phyloP scores from a whole-genome alignment of 352 stramenopile genomes.

The Pythium graminicola region DNA sequence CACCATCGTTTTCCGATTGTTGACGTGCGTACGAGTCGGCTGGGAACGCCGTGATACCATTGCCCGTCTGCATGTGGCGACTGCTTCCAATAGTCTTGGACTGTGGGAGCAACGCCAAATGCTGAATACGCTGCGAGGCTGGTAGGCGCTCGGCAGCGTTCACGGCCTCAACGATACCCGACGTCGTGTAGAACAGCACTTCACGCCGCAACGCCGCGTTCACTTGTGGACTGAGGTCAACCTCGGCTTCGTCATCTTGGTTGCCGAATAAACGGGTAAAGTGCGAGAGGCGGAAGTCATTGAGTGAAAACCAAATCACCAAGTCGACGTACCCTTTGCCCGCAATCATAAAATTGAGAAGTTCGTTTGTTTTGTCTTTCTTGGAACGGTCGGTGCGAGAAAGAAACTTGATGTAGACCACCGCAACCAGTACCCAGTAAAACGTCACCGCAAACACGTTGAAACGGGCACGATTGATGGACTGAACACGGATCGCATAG shows the following conservation, averaged over 20 bases:
- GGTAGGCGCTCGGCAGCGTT: constrained; percentile 67
- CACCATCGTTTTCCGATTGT: constrained; percentile 33
- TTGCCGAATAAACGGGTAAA: constrained; percentile 63
- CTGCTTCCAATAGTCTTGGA: constrained; percentile 32
- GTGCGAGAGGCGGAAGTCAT: constrained; percentile 77
- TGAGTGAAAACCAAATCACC: constrained; percentile 85
- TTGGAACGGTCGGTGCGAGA: constrained; percentile 45
- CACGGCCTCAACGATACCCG: constrained; percentile 84
- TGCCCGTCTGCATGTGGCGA: constrained; percentile 10
- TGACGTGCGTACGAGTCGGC: constrained; percentile 45
- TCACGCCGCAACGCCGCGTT: constrained; percentile 82
- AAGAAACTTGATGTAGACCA: constrained; percentile 79
- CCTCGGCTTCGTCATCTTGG: constrained; percentile 53
- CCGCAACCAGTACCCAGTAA: constrained; percentile 78
- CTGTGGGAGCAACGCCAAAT: constrained; percentile 76
- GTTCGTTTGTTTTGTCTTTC: constrained; percentile 52
- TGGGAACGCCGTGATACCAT: not conserved
- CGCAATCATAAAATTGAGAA: constrained; percentile 84
- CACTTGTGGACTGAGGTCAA: constrained; percentile 83
- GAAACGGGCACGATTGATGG: constrained; percentile 83
- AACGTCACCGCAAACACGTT: constrained; percentile 84
- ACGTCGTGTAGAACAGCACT: constrained; percentile 89
- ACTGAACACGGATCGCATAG: constrained; percentile 78
- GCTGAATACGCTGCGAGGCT: constrained; percentile 74
- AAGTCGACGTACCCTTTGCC: constrained; percentile 85